Percentiles rank a stretch among this genome's conserved stretches.
Conservation (phyloP, 2,329 filamentous ascomycete species). For the Penicillium hesseltinei region DNA sequence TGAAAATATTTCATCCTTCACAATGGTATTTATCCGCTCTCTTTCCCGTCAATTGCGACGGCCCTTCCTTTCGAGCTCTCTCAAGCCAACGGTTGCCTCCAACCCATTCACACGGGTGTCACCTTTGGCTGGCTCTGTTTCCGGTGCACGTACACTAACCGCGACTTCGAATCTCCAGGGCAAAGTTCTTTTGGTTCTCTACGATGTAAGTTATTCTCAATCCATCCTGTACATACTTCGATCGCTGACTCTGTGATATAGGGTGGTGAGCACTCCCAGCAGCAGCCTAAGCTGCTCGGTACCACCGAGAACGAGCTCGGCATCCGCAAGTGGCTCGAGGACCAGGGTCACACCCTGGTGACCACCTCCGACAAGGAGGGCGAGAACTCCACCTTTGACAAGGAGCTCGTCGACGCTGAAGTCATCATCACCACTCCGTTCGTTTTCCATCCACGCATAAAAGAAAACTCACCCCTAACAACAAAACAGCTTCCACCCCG, state of each 20-base stretch:
- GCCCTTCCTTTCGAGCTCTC: constrained; percentile 48
- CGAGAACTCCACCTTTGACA: constrained; percentile 87
- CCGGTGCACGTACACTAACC: constrained; percentile 61
- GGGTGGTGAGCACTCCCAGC: constrained; percentile 79
- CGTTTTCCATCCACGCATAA: not conserved
- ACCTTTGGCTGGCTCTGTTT: constrained; percentile 44
- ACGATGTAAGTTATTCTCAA: constrained; percentile 65
- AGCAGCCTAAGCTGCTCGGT: constrained; percentile 85
- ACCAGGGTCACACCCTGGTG: constrained; percentile 91
- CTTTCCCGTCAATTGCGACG: constrained; percentile 56
- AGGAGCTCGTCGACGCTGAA: constrained; percentile 94
- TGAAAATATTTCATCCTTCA: constrained; percentile 34
- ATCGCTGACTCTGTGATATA: constrained; percentile 29
- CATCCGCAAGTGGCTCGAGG: constrained; percentile 95
- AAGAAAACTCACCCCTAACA: not conserved
- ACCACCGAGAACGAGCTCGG: constrained; percentile 99
- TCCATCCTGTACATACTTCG: not conserved
- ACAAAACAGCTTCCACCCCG: constrained; percentile 74
- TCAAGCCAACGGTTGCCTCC: constrained; percentile 25
- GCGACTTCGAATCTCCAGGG: constrained; percentile 72
- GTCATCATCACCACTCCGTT: constrained; percentile 95
- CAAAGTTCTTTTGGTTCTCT: constrained; percentile 91
- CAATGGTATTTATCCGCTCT: constrained; percentile 64
- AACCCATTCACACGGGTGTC: constrained; percentile 30
- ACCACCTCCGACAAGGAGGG: constrained; percentile 98